These are phyloP conservation scores for Penicillium brevicompactum DNA, from an alignment of 2,329 filamentous ascomycete genomes.

Conservation along the genomic window DNA sequence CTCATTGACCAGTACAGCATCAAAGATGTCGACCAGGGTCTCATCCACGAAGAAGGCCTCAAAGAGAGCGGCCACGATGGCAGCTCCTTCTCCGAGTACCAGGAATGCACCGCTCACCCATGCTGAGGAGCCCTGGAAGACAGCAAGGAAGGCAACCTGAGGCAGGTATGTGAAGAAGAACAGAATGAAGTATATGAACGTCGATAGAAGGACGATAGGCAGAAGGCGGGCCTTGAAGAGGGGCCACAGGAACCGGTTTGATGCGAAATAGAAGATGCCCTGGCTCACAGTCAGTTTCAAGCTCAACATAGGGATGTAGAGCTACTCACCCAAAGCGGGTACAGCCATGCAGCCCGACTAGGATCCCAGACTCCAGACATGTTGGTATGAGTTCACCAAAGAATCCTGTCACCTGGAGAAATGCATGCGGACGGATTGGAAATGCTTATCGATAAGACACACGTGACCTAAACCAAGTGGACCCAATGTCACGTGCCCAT, in stretches of 20 bases:
- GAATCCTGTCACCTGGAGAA: neutral
- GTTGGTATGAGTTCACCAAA: neutral
- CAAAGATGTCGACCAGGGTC: conserved; percentile 78
- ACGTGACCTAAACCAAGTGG: conserved; percentile 6
- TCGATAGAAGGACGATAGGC: conserved; percentile 78
- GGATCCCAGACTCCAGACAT: conserved; percentile 28
- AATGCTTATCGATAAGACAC: conserved; percentile 41
- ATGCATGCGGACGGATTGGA: neutral
- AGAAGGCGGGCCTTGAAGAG: conserved; percentile 76
- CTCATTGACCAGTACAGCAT: conserved; percentile 77
- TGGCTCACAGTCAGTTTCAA: conserved; percentile 30
- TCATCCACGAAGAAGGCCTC: conserved; percentile 83
- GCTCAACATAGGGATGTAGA: neutral
- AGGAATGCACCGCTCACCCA: conserved; percentile 87
- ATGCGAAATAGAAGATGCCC: conserved; percentile 80
- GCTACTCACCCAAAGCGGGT: conserved; percentile 48
- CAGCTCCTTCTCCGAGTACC: conserved; percentile 69
- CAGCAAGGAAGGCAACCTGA: conserved; percentile 81
- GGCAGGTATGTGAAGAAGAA: conserved; percentile 89
- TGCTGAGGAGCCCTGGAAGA: conserved; percentile 86
- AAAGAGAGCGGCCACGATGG: conserved; percentile 67
- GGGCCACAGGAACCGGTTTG: conserved; percentile 78
- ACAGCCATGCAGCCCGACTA: conserved; percentile 47
- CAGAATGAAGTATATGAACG: conserved; percentile 79
- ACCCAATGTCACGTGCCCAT: neutral